Evolutionary conservation across 306 rosid species (phyloP), one percentile per base, ranked within the genome.

Genomic region (Begonia loranthoides): DNA sequence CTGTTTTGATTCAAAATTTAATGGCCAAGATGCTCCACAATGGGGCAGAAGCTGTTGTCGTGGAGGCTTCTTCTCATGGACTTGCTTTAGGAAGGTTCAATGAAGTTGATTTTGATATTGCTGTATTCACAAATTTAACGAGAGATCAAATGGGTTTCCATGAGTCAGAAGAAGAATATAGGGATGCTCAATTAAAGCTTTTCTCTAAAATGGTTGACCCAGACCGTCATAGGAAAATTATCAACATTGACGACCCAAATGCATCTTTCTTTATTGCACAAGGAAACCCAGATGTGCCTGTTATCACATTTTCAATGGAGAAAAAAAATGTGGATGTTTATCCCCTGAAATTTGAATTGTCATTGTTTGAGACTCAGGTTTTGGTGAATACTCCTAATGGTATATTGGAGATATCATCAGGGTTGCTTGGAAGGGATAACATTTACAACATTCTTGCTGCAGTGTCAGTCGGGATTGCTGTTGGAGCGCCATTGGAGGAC

Each of bases 401-500:
- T 24, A 82, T 90, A 54, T 78, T 90, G 66, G 94, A 90, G 82
- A 90, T 90, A 66, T 90, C 99, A 3, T 82, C 95, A 0, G 95
- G 87, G 55, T 80, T 90, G 76, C 87, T 90, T 50, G 94, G 92
- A 69, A 76, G 79, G 67, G 94, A 85, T 71, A 90, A 85, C 59
- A 79, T 90, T 55, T 82, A 82, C 78, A 86, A 86, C 69, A 85
- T 90, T 66, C 80, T 90, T 65, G 95, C 95, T 56, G 84, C 92
- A 19, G 95, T 90, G 65, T 84, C 99, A 12, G 87, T 86, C 41
- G 94, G 99, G 53, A 74, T 82, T 69, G 92, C 99, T 2, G 95
- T 90, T n/a, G 95, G 99, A 68, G 94, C 86, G 34, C 99, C 99
- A 5, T 72, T 90, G 52, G 99, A 90, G 72, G 92, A 90, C 64